Percentiles rank a stretch among this genome's conserved stretches.
Evolutionary conservation across 1,284 basidiomycete species (phyloP).

Genomic region (Tausonia pullulans): DNA sequence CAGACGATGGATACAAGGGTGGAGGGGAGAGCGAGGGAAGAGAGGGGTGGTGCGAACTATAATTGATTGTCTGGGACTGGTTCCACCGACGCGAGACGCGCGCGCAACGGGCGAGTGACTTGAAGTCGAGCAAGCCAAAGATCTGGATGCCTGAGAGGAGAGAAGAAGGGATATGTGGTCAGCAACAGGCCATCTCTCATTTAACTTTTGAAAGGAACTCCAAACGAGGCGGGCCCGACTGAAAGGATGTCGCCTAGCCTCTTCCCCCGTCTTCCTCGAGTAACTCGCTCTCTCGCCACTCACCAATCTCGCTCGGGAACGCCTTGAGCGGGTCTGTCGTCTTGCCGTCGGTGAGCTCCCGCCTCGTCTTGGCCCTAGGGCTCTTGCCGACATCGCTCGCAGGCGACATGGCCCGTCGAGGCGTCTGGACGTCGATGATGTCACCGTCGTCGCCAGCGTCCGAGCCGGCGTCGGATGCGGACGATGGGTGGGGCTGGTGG

Average conservation of each 20-base stretch:
- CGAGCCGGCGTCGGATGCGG: not conserved
- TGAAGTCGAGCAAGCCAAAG: conserved; percentile 53
- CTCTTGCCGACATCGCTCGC: not conserved
- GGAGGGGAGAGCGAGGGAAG: not conserved
- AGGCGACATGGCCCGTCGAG: conserved; percentile 1
- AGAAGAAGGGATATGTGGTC: not conserved
- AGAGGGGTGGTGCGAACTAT: conserved; percentile 45
- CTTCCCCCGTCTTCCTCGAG: not conserved
- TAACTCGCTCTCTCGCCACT: not conserved
- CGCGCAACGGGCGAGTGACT: conserved; percentile 61
- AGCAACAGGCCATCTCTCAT: not conserved
- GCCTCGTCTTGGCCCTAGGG: not conserved
- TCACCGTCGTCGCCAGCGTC: conserved; percentile 5
- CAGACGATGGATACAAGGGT: not conserved
- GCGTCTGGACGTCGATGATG: conserved; percentile 14
- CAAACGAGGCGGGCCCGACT: not conserved
- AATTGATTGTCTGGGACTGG: conserved; percentile 76
- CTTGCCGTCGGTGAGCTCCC: not conserved
- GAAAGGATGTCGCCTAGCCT: too few relatives aligned
- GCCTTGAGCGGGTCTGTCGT: conserved; percentile 11
- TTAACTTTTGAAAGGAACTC: not conserved
- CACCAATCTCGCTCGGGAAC: conserved; percentile 15
- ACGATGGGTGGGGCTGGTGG: not conserved
- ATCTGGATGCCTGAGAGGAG: conserved; percentile 30
- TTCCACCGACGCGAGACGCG: conserved; percentile 74